Evolutionary conservation across 805 yeast genomes (phyloP), one percentile per base, ranked within the genome.

Genomic region (Metschnikowia proteae): DNA sequence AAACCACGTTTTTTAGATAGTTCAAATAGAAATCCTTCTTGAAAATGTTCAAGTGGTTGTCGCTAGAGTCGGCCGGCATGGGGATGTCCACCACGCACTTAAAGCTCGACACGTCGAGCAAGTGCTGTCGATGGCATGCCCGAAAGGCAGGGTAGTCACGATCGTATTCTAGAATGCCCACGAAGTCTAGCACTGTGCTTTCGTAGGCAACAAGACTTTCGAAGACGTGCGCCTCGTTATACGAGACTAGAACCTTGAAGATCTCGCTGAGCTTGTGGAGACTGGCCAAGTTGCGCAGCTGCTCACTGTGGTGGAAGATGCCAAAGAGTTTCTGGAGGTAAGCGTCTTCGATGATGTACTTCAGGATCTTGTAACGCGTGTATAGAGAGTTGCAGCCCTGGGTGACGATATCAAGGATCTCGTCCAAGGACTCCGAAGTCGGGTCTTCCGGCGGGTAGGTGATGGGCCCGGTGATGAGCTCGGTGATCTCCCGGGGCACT

Each of bases 81-180:
- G 90, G 89, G 11, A 88, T 43, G n/a, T 62, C 61, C 7, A 69
- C 68, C 3, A 90, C 86, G 55, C 85, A 84, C 62, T 84, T 85
- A 67, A 87, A 85, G 36, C 75, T 74, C 5, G 83, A 67, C 40
- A 81, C 80, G 52, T 82, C 76, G 3, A 62, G 60, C 30, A 89
- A 63, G 60, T 79, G 85, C 23, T 80, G 80, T 45, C 97, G 71
- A 67, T 88, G 88, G 57, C 88, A 85, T 3, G 96, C 88, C 64
- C 88, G 90, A 54, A 76, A 75, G 10, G 75, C 74, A 1, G 97
- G 96, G 59, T 79, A 88, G 48, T 88, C 96, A 0, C 94, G 86
- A 63, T 94, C 97, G 64, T 89, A 71, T 64, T 94, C 99, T 41
- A 92, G 67, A 9, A 89, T 85, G 0, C 96, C 96, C 9, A 84